These are phyloP conservation scores for Penicillium fimorum DNA, from an alignment of 495 filamentous ascomycete genomes.

Conservation along the genomic window DNA sequence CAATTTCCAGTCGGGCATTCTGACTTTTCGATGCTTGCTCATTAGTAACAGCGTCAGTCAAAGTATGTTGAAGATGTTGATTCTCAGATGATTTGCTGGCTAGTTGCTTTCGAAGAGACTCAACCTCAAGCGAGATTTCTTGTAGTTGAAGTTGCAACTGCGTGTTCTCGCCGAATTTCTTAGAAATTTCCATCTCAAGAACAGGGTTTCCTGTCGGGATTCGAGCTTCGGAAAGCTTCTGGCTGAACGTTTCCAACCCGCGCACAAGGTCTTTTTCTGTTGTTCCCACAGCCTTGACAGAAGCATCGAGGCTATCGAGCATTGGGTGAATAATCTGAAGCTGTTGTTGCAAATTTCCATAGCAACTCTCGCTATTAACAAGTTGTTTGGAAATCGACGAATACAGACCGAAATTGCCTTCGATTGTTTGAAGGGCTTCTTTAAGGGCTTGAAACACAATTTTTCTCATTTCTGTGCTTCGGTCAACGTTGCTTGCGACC, in stretches of 20 bases:
- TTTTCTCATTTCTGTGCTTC: conserved; percentile 17
- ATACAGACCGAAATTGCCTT: conserved; percentile 18
- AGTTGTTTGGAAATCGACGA: conserved; percentile 30
- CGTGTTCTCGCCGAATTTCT: conserved; percentile 24
- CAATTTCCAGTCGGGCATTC: conserved; percentile 13
- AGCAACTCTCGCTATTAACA: conserved; percentile 14
- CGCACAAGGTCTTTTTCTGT: conserved; percentile 23
- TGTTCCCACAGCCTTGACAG: conserved; percentile 14
- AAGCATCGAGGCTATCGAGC: conserved; percentile 18
- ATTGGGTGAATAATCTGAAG: conserved; percentile 22
- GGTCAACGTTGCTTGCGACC: conserved; percentile 17
- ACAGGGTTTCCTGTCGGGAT: conserved; percentile 14
- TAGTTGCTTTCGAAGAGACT: conserved; percentile 16
- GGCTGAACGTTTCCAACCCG: conserved; percentile 23
- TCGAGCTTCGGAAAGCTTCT: conserved; percentile 25
- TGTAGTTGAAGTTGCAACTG: conserved; percentile 30
- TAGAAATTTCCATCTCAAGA: conserved; percentile 14
- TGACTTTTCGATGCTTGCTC: conserved; percentile 16
- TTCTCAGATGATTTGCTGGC: conserved; percentile 18
- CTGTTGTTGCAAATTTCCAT: conserved; percentile 15
- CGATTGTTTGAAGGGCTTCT: conserved; percentile 22
- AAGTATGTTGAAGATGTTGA: conserved; percentile 17
- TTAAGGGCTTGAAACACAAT: conserved; percentile 17
- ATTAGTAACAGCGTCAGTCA: conserved; percentile 18
- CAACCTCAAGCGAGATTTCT: conserved; percentile 15